Conservation (phyloP, 192 early-diverging fungal genomes). For the Backusella tarrabulga region DNA sequence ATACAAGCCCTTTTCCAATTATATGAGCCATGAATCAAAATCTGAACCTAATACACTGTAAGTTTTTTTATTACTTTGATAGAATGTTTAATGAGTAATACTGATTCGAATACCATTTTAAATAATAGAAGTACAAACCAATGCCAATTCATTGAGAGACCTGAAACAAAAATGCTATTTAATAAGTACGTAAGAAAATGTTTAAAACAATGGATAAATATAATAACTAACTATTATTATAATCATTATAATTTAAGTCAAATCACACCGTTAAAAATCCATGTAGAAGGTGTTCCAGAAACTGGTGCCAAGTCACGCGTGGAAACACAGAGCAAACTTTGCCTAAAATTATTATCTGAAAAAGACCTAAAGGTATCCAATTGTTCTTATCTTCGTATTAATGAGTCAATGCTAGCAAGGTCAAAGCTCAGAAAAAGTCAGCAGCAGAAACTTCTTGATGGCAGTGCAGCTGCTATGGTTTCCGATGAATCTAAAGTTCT, state of each 20-base stretch:
- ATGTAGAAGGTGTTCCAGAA: slow-evolving; percentile 43
- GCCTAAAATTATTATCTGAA: slow-evolving; percentile 74
- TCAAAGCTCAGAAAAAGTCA: slow-evolving; percentile 60
- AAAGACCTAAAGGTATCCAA: slow-evolving; percentile 64
- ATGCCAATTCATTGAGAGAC: not conserved
- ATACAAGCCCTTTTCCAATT: not conserved
- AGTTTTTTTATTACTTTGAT: not conserved
- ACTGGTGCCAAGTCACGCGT: slow-evolving; percentile 82
- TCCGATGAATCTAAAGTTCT: slow-evolving; percentile 54
- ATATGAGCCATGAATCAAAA: not conserved
- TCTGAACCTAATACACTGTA: not conserved
- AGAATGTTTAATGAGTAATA: not conserved
- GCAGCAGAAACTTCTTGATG: slow-evolving; percentile 27
- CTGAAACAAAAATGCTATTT: not conserved
- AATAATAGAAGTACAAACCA: not conserved
- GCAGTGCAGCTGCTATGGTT: slow-evolving; percentile 34
- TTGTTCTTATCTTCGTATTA: slow-evolving; percentile 86
- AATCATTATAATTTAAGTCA: not conserved
- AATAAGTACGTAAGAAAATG: not conserved
- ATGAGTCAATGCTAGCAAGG: slow-evolving; percentile 79
- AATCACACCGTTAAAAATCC: slow-evolving; percentile 14
- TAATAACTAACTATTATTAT: not conserved
- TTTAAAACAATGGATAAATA: not conserved
- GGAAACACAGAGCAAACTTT: slow-evolving; percentile 94
- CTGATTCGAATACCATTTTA: not conserved